A percentile compares a stretch with the other conserved stretches of the same genome.
Evolutionary conservation across 306 rosid species (phyloP).

Genomic region (Geum urbanum): DNA sequence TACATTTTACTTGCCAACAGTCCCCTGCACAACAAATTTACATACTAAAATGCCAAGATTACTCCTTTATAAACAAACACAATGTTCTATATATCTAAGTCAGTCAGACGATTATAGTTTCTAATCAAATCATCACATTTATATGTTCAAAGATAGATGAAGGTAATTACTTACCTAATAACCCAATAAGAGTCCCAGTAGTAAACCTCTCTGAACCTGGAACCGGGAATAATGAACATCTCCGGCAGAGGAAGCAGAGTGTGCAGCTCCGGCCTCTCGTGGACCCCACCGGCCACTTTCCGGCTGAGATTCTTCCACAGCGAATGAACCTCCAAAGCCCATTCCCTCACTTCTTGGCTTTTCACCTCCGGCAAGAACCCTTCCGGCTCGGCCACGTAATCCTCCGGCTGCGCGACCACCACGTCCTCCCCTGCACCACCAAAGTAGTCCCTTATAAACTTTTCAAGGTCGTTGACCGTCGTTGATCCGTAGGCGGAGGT

Average conservation of each 20-base stretch:
- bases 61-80: background rate
- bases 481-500: slow-evolving; percentile 35
- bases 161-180: slow-evolving; percentile 53
- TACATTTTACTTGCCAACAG: slow-evolving; percentile 79
- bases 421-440: slow-evolving; percentile 66
- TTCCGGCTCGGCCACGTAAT: slow-evolving; percentile 51
- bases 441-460: slow-evolving; percentile 37
- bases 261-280: slow-evolving; percentile 42
- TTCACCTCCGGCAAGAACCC: slow-evolving; percentile 66
- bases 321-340: slow-evolving; percentile 73
- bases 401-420: slow-evolving; percentile 49
- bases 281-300: slow-evolving; percentile 37
- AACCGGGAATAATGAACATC: slow-evolving; percentile 60
- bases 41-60: background rate
- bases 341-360: slow-evolving; percentile 51
- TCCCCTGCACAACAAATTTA: slow-evolving; percentile 45
- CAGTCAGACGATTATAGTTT: background rate
- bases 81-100: too few species aligned
- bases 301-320: slow-evolving; percentile 76
- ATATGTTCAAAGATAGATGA: too few species aligned
- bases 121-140: too few species aligned
- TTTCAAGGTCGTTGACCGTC: slow-evolving; percentile 26
- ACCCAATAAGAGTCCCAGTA: slow-evolving; percentile 99
- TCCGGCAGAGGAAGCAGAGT: slow-evolving; percentile 67
- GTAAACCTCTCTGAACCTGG: slow-evolving; percentile 77